A percentile compares a stretch with the other conserved stretches of the same genome.
These are phyloP conservation scores for Cantharellus cinnabarinus DNA, from an alignment of 768 basidiomycete genomes.

Conservation along the genomic window DNA sequence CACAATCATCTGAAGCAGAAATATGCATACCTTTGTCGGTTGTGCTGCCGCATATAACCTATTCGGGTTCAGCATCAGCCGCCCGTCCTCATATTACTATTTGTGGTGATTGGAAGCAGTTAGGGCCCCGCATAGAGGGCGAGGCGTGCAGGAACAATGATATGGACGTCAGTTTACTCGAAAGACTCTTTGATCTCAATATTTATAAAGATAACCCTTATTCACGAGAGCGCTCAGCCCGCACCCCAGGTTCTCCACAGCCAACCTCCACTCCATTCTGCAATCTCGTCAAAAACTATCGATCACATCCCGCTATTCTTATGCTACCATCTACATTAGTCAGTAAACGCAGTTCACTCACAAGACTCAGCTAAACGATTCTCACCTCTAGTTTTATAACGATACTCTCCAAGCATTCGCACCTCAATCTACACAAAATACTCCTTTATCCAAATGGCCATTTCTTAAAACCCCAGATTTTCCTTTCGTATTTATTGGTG, in stretches of 20 bases:
- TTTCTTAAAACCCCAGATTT: not conserved
- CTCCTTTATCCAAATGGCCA: not conserved
- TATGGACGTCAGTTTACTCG: constrained; percentile 38
- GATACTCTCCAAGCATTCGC: not conserved
- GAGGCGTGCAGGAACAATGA: constrained; percentile 35
- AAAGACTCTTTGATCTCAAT: constrained; percentile 33
- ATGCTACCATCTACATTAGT: constrained; percentile 17
- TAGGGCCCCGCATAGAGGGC: constrained; percentile 48
- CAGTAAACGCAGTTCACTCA: not conserved
- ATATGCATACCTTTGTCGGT: not conserved
- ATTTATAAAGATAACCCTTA: constrained; percentile 8
- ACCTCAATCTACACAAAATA: not conserved
- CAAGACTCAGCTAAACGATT: not conserved
- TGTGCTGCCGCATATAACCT: not conserved
- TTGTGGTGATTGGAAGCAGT: constrained; percentile 50
- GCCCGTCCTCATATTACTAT: constrained; percentile 30
- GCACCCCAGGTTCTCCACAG: not conserved
- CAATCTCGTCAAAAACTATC: constrained; percentile 31
- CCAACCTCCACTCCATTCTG: not conserved
- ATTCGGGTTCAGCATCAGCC: not conserved
- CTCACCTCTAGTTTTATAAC: not conserved
- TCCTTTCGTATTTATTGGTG: not conserved
- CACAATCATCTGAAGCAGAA: constrained; percentile 6
- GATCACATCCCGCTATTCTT: constrained; percentile 41
- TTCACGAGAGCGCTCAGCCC: not conserved